A percentile compares a stretch with the other conserved stretches of the same genome.
These are phyloP conservation scores for Arabidopsis suecica DNA, from an alignment of 345 rosid genomes.

Conservation along the genomic window DNA sequence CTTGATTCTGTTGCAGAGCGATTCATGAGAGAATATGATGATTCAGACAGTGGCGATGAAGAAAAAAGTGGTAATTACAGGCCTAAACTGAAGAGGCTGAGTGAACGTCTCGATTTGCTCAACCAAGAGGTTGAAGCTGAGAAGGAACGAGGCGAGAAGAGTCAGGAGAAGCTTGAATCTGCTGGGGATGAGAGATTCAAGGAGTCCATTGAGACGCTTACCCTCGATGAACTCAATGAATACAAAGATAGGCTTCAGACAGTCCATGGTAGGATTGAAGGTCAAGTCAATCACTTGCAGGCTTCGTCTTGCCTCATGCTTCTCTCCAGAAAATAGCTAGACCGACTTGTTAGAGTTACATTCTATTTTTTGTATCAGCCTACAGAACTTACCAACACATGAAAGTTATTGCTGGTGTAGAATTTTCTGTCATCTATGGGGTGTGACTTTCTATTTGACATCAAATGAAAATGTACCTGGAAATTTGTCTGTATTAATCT, in stretches of 20 bases:
- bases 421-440: slow-evolving; percentile 12
- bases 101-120: slow-evolving; percentile 27
- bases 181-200: slow-evolving; percentile 29
- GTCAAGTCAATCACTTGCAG: slow-evolving; percentile 42
- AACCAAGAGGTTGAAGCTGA: slow-evolving; percentile 43
- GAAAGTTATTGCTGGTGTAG: slow-evolving; percentile 18
- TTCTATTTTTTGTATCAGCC: slow-evolving; percentile 28
- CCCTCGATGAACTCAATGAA: slow-evolving; percentile 40
- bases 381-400: slow-evolving; percentile 29
- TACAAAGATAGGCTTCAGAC: slow-evolving; percentile 44
- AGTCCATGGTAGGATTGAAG: slow-evolving; percentile 37
- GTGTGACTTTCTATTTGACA: slow-evolving; percentile 19
- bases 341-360: slow-evolving; percentile 9
- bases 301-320: slow-evolving; percentile 51
- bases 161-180: slow-evolving; percentile 42
- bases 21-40: slow-evolving; percentile 43
- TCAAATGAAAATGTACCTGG: slow-evolving; percentile 35
- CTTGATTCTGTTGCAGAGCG: slow-evolving; percentile 53
- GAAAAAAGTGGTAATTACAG: slow-evolving; percentile 21
- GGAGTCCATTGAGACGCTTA: slow-evolving; percentile 35
- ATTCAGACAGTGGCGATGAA: slow-evolving; percentile 18
- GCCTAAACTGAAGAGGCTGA: slow-evolving; percentile 30
- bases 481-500: slow-evolving; percentile 13
- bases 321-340: slow-evolving; percentile 31
- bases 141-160: slow-evolving; percentile 47